Conservation (phyloP, 2,329 filamentous ascomycete species). For the Neobulgaria alba region DNA sequence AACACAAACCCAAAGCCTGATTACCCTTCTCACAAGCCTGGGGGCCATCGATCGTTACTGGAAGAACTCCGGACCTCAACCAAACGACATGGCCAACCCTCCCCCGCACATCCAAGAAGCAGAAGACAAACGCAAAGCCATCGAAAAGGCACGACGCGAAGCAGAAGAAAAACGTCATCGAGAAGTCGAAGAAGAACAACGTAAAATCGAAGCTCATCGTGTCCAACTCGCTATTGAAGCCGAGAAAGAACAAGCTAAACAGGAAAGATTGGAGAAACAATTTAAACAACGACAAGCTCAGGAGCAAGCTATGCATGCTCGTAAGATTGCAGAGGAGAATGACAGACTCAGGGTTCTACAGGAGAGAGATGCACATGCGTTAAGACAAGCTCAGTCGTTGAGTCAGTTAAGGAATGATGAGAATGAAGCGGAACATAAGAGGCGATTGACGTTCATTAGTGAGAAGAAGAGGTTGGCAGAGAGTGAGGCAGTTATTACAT, state of each 20-base stretch:
- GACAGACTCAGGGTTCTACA: conserved; percentile 10
- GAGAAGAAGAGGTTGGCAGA: conserved; percentile 13
- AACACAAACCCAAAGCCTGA: conserved; percentile 8
- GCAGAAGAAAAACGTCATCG: conserved; percentile 11
- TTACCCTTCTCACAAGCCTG: conserved; percentile 11
- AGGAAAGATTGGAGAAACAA: conserved; percentile 6
- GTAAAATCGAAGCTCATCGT: conserved; percentile 5
- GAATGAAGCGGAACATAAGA: conserved; percentile 13
- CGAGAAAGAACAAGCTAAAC: conserved; percentile 14
- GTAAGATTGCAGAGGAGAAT: conserved; percentile 14
- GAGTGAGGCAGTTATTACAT: conserved; percentile 9
- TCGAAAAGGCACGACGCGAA: conserved; percentile 5
- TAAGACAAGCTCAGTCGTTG: conserved; percentile 12
- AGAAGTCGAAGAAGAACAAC: conserved; percentile 12
- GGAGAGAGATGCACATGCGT: conserved; percentile 6
- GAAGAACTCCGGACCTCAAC: conserved; percentile 14
- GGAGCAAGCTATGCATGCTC: conserved; percentile 8
- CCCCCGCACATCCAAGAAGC: conserved; percentile 10
- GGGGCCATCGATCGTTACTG: conserved; percentile 11
- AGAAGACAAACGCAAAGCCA: conserved; percentile 12
- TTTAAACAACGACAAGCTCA: conserved; percentile 14
- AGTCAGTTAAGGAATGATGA: conserved; percentile 15
- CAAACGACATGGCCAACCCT: conserved; percentile 9
- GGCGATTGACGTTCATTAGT: conserved; percentile 9
- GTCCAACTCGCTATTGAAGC: conserved; percentile 11